These are phyloP conservation scores for Pythium dissotocum DNA, from an alignment of 352 stramenopile species.

Conservation along the genomic window DNA sequence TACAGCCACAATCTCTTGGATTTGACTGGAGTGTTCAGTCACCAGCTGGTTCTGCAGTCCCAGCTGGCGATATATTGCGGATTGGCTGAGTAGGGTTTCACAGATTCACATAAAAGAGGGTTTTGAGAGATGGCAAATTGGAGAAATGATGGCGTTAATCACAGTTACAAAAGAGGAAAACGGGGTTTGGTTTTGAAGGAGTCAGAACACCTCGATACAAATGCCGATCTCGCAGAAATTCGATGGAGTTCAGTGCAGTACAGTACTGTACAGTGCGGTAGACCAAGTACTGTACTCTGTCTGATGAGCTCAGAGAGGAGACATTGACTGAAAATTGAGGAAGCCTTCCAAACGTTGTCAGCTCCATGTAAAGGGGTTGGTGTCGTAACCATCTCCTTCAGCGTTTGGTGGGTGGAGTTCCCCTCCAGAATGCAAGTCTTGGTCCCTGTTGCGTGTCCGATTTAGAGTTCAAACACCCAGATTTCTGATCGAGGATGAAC, in stretches of 20 bases:
- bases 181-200: neutral
- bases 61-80: neutral
- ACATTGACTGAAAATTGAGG: no score
- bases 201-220: neutral
- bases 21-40: neutral
- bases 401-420: neutral
- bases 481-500: slow-evolving; percentile 1
- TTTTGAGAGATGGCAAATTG: neutral
- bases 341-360: no score
- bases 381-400: neutral
- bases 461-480: neutral
- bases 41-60: neutral
- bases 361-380: neutral
- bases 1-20: neutral
- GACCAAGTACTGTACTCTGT: no score
- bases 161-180: neutral
- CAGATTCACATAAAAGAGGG: neutral
- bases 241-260: neutral
- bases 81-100: neutral
- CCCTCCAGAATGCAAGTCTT: no score
- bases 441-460: neutral
- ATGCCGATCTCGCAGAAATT: neutral
- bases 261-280: neutral
- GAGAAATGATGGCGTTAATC: neutral
- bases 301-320: no score